Base-by-base conservation (phyloP, 2,329 filamentous ascomycete species). In the Neophaeococcomyces mojaviensis region DNA sequence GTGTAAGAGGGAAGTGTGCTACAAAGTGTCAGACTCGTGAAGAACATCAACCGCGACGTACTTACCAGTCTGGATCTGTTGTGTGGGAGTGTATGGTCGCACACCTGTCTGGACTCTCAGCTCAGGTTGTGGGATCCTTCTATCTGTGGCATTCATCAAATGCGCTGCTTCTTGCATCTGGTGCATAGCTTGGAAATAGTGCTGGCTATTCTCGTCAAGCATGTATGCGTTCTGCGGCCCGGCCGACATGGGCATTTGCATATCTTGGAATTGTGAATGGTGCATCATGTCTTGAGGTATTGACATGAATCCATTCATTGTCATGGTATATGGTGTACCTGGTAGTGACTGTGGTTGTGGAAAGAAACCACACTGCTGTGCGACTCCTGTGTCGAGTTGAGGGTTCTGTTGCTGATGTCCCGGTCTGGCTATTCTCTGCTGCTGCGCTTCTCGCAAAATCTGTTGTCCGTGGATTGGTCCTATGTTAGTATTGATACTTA, bases 401-500 rank as follows among this genome's bases (percentile, higher is more conserved):
- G 47, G 51, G 36, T 54, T 47, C 9, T 38, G 59, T 52, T 65
- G 62, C 46, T 66, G 64, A 61, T 67, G 74, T 77, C 84, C 82
- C 79, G 84, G 84, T 80, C 85, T 81, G 78, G 79, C 78, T 77
- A 81, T 77, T 78, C 79, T 80, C 74, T 88, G 86, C 82, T 86
- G 81, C 79, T 90, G 87, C 81, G 84, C 78, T 86, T 86, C 85
- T 83, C 83, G 84, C 82, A 88, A 78, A 71, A 80, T 76, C 78
- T 88, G 84, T 78, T 89, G 85, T 77, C 72, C 71, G 70, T 76
- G 66, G 67, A 69, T 72, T 61, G 58, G 51, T 72, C 72, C 68
- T 76, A 71, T 71, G 73, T 69, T 64, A 64, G 71, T 73, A 65
- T 69, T 78, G 70, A 71, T 74, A 51, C 76, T 70, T 70, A 58